Evolutionary conservation across 2,329 filamentous ascomycete genomes (phyloP).

Genomic region (Fusarium xylarioides): DNA sequence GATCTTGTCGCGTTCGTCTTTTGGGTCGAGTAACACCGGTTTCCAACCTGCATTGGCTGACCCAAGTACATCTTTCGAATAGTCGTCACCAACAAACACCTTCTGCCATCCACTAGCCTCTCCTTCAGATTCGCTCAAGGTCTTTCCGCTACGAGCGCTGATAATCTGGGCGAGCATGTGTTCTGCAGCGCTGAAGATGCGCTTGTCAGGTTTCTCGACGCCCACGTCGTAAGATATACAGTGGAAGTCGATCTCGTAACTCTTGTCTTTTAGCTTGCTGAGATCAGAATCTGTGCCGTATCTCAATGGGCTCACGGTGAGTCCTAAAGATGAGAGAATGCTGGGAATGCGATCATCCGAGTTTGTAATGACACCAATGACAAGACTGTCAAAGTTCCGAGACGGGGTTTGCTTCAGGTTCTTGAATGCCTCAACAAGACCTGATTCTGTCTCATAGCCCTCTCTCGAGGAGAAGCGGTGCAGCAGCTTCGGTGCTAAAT

Average conservation of each 20-base stretch:
- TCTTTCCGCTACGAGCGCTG: neutral
- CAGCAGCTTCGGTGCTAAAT: conserved; percentile 21
- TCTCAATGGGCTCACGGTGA: conserved; percentile 25
- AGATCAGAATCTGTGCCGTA: neutral
- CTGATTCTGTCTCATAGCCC: conserved; percentile 11
- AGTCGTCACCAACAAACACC: conserved; percentile 32
- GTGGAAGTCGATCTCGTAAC: conserved; percentile 29
- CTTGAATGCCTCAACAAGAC: conserved; percentile 8
- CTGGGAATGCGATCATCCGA: conserved; percentile 36
- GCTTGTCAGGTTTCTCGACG: conserved; percentile 63
- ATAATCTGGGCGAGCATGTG: conserved; percentile 45
- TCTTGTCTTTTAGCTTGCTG: fast-evolving
- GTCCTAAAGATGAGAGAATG: conserved; percentile 26
- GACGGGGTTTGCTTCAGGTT: neutral
- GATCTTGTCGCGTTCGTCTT: conserved; percentile 2
- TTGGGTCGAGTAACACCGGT: conserved; percentile 19
- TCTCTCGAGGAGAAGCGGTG: conserved; percentile 28
- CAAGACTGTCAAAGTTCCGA: conserved; percentile 7
- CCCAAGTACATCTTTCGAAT: conserved; percentile 30
- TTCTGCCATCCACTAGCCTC: conserved; percentile 9
- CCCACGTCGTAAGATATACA: conserved; percentile 70
- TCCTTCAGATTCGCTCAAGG: neutral
- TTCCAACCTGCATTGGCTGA: conserved; percentile 26
- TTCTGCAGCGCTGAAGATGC: conserved; percentile 66
- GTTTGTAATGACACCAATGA: conserved; percentile 34